Percentiles rank a stretch among this genome's conserved stretches.
Evolutionary conservation across 1,284 basidiomycete species (phyloP).

Genomic region (Coriolopsis trogii): DNA sequence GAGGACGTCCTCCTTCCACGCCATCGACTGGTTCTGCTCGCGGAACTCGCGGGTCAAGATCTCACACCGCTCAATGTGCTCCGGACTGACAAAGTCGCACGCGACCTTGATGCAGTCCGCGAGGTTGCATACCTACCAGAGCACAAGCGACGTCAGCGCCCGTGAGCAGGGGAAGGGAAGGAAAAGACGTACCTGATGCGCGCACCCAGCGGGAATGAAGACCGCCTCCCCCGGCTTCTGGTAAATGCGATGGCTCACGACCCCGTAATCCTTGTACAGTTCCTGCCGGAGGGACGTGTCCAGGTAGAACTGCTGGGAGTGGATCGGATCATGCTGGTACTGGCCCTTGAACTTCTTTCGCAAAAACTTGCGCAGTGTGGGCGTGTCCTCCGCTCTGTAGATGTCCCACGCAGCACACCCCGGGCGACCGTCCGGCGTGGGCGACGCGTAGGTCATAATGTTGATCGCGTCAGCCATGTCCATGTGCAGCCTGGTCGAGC

Average conservation of each 20-base stretch:
- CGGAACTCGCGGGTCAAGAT: conserved; percentile 87
- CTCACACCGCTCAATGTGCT: conserved; percentile 88
- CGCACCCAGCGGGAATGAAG: conserved; percentile 95
- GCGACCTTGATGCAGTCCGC: conserved; percentile 96
- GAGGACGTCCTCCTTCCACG: conserved; percentile 94
- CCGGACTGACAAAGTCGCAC: conserved; percentile 93
- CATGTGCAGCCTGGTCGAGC: conserved; percentile 91
- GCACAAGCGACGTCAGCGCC: conserved; percentile 6
- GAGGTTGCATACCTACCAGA: conserved; percentile 73
- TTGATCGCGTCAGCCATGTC: conserved; percentile 97
- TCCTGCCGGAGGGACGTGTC: conserved; percentile 70
- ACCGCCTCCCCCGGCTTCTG: conserved; percentile 93
- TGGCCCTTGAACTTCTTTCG: conserved; percentile 55
- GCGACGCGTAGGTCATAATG: conserved; percentile 81
- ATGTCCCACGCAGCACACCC: conserved; percentile 95
- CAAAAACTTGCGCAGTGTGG: conserved; percentile 76
- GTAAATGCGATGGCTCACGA: conserved; percentile 83
- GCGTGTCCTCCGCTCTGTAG: conserved; percentile 83
- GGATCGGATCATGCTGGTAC: conserved; percentile 82
- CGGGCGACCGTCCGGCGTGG: conserved; percentile 60
- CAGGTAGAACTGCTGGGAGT: conserved; percentile 88
- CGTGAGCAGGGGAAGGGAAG: not conserved
- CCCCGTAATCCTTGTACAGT: conserved; percentile 68
- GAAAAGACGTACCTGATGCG: conserved; percentile 79
- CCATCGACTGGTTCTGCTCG: conserved; percentile 81